These are phyloP conservation scores for Verticillium isaacii DNA, from an alignment of 2,329 filamentous ascomycete species.

Conservation along the genomic window DNA sequence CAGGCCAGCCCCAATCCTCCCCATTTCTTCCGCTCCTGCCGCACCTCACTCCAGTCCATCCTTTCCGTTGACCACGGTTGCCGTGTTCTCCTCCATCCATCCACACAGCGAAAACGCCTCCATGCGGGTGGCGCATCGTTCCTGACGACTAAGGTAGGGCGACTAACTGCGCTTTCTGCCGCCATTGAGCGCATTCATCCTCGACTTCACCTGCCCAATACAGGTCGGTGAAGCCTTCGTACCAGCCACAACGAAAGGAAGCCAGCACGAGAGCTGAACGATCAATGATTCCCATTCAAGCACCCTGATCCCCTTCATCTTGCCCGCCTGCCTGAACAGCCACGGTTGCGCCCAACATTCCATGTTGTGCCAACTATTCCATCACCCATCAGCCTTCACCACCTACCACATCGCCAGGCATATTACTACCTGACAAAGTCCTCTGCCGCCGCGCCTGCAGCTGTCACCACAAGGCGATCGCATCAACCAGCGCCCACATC, in stretches of 20 bases:
- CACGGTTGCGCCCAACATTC: no score
- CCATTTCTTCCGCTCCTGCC: neutral
- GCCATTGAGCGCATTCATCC: neutral
- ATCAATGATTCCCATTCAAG: neutral
- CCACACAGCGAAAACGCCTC: neutral
- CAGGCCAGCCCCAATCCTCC: neutral
- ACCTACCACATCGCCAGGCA: neutral
- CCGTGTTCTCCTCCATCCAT: neutral
- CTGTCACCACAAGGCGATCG: neutral
- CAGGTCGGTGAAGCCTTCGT: neutral
- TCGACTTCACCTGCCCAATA: neutral
- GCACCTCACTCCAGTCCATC: neutral
- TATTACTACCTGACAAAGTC: neutral
- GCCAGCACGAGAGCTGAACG: neutral
- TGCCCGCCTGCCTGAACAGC: no score
- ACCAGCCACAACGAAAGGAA: neutral
- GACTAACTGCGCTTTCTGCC: neutral
- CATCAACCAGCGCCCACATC: neutral
- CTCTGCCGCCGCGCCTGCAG: neutral
- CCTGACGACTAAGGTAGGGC: neutral
- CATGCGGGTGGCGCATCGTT: neutral
- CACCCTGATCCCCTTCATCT: neutral
- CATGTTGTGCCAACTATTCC: no score
- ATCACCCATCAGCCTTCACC: neutral
- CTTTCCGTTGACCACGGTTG: no score